phyloP scores from a whole-genome alignment of 108 stramenopile genomes.

The Stephanodiscus triporus region DNA sequence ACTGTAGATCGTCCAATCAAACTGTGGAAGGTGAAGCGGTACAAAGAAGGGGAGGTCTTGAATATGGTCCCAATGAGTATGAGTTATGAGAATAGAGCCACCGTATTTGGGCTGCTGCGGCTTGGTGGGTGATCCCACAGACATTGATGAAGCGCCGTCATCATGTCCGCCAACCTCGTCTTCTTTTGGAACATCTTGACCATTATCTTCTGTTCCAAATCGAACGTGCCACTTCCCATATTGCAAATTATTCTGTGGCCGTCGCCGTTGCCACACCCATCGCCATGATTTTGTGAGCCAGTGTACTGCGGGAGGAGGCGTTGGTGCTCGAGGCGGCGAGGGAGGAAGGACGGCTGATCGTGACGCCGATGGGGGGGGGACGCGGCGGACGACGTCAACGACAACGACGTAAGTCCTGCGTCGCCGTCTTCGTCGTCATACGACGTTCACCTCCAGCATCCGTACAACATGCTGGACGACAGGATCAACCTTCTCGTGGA shows the following conservation, averaged over 20 bases:
- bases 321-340: conserved; percentile 32
- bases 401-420: conserved; percentile 13
- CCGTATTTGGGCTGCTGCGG: conserved; percentile 16
- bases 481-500: conserved; percentile 74
- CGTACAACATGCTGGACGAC: conserved; percentile 80
- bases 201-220: conserved; percentile 41
- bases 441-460: conserved; percentile 81
- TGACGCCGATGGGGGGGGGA: conserved; percentile 41
- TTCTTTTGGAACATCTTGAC: conserved; percentile 33
- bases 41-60: conserved; percentile 43
- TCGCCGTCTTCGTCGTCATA: conserved; percentile 43
- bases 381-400: conserved; percentile 39
- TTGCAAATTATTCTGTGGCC: conserved; percentile 38
- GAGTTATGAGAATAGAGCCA: conserved; percentile 40
- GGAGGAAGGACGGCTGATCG: conserved; percentile 15
- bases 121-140: too few relatives aligned
- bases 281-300: background rate
- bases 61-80: conserved; percentile 51
- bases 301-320: conserved; percentile 79
- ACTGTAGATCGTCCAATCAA: conserved; percentile 48
- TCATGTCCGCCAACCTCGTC: background rate
- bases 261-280: background rate
- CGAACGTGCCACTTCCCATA: conserved; percentile 39
- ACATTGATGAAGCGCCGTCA: background rate
- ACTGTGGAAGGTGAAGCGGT: conserved; percentile 36